Evolutionary conservation across 176 grass and related monocot genomes (phyloP).

Genomic region (Oryza meridionalis): DNA sequence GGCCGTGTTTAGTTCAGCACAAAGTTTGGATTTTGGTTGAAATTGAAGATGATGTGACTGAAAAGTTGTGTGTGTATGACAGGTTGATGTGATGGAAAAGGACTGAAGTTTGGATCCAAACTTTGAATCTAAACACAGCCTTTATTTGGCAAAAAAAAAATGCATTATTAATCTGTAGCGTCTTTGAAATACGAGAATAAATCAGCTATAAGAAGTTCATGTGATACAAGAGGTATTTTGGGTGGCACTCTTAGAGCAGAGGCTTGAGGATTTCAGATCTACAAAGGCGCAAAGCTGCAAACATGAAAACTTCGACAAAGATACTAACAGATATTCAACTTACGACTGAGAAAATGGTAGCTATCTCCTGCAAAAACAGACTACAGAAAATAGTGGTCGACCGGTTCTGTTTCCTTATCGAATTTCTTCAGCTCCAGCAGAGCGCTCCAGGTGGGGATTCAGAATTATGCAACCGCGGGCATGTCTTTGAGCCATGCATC

Average conservation of each 20-base stretch:
- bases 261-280: not conserved
- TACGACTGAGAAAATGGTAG: not conserved
- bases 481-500: constrained; percentile 28
- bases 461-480: not conserved
- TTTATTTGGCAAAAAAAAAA: not conserved
- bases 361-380: not conserved
- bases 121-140: no score
- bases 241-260: not conserved
- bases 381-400: not conserved
- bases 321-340: not conserved
- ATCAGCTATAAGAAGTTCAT: not conserved
- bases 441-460: not conserved
- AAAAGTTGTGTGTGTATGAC: no score
- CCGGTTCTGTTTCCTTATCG: not conserved
- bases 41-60: no score
- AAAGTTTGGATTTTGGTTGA: no score
- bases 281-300: not conserved
- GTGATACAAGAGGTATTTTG: not conserved
- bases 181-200: not conserved
- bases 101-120: no score
- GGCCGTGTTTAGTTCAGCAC: no score
- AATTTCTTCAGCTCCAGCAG: not conserved
- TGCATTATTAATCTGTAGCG: not conserved
- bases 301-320: not conserved
- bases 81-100: no score